Percentiles rank a stretch among this genome's conserved stretches.
Conservation (phyloP, 1,139 yeast genomes). For the Hemisphaericaspora xylofermentans region DNA sequence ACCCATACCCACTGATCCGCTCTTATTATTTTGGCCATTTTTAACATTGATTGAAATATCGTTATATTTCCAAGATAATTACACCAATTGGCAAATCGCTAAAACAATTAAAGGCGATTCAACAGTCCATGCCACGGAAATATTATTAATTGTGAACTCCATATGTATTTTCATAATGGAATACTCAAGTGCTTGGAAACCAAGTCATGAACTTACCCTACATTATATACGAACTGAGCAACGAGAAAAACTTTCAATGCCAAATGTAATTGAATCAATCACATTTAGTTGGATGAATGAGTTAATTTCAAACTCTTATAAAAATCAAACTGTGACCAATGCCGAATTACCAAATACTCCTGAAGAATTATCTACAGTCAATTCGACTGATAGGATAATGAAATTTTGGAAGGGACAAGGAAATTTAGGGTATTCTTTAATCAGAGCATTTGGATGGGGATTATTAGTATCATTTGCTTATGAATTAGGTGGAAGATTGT, state of each 20-base stretch:
- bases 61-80: constrained; percentile 30
- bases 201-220: constrained; percentile 24
- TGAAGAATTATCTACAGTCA: constrained; percentile 41
- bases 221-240: constrained; percentile 15
- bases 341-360: constrained; percentile 60
- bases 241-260: constrained; percentile 25
- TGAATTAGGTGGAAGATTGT: constrained; percentile 45
- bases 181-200: constrained; percentile 26
- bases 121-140: constrained; percentile 17
- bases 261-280: constrained; percentile 49
- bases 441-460: constrained; percentile 49
- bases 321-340: constrained; percentile 45
- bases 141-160: constrained; percentile 21
- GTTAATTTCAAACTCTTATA: constrained; percentile 49
- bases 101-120: constrained; percentile 14
- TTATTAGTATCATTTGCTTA: constrained; percentile 42
- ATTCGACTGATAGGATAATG: constrained; percentile 18
- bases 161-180: constrained; percentile 25
- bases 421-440: constrained; percentile 43
- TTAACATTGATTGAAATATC: constrained; percentile 21
- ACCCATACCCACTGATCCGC: constrained; percentile 33
- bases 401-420: constrained; percentile 25
- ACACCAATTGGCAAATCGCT: constrained; percentile 26
- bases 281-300: constrained; percentile 67
- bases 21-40: constrained; percentile 46